Base-by-base conservation (phyloP, 768 basidiomycete genomes). In the Rhodocollybia butyracea region DNA sequence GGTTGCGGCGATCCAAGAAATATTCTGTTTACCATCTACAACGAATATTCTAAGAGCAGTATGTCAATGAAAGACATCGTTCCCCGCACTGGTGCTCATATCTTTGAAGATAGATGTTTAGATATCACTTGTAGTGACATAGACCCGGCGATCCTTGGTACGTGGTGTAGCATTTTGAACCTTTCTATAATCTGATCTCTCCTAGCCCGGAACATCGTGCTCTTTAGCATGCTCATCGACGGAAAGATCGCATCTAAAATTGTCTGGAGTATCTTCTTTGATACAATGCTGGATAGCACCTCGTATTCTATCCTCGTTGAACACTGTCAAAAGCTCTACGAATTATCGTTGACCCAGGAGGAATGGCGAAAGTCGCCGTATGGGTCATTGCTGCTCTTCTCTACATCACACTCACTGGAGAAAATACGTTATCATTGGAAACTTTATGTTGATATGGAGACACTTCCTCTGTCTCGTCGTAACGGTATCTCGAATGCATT, bases 1-100 rank as follows among this genome's bases (percentile, higher is more conserved):
- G 80, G 73, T 1, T 81, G 78, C 55, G 79, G 80, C 24, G 79
- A 81, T 52, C 75, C 76, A 6, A 63, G 79, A 26, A 77, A 78
- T 48, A 68, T 82, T 10, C 48, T 81, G 21, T 76, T 74, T 58
- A 79, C 80, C 0, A 55, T 77, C 1, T 61, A 60, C 45, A 58
- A 59, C 46, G 68, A 69, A 41, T 58, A 59, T 24, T 42, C 45
- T 12, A 54, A 45, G 8, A 52, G 26, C 19, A 29, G 67, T 67
- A 54, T 38, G 63, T n/a, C n/a, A n/a, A n/a, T n/a, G n/a, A n/a
- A n/a, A n/a, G n/a, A n/a, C 22, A 8, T n/a, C 7, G 11, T 22
- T 17, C 21, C 46, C 52, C 0, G 46, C 15, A n/a, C 26, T 19
- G 8, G 21, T 21, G 15, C 45, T 11, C 22, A 6, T 15, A n/a